Evolutionary conservation across 1,139 yeast species (phyloP).

Genomic region (Hansenula lynferdii): DNA sequence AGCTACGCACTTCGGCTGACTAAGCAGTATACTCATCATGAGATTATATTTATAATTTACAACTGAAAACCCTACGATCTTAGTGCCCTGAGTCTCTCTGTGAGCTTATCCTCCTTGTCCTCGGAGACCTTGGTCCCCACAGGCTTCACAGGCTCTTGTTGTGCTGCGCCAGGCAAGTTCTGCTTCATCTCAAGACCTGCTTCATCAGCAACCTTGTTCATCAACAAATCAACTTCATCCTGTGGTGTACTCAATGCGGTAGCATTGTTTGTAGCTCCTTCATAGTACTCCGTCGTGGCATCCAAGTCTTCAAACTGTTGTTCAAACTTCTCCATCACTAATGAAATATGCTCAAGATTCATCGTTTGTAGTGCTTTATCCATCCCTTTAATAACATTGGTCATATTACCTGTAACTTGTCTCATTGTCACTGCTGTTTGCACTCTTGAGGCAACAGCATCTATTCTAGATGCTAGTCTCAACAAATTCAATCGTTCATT

Average conservation of each 20-base stretch:
- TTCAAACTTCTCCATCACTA: constrained; percentile 97
- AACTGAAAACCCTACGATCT: constrained; percentile 35
- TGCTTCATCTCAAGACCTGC: constrained; percentile 94
- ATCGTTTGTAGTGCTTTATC: constrained; percentile 93
- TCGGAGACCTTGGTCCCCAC: constrained; percentile 49
- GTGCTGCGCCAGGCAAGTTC: constrained; percentile 39
- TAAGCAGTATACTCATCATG: no score
- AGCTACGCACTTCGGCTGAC: not conserved
- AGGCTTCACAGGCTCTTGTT: constrained; percentile 28
- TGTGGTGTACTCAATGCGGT: constrained; percentile 90
- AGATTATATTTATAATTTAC: no score
- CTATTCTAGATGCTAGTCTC: constrained; percentile 83
- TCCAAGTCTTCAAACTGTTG: constrained; percentile 94
- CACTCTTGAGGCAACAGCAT: constrained; percentile 92
- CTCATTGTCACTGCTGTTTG: constrained; percentile 98
- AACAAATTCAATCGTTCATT: constrained; percentile 82
- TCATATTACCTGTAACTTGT: constrained; percentile 90
- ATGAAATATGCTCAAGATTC: constrained; percentile 88
- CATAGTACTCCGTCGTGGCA: constrained; percentile 90
- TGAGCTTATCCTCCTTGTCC: constrained; percentile 81
- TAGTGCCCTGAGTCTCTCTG: constrained; percentile 84
- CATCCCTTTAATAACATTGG: constrained; percentile 91
- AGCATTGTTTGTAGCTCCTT: constrained; percentile 81
- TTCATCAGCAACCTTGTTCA: constrained; percentile 96
- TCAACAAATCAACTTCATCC: constrained; percentile 87